These are phyloP conservation scores for Coemansia sp. DNA, from an alignment of 192 early-diverging fungal genomes.

Conservation along the genomic window DNA sequence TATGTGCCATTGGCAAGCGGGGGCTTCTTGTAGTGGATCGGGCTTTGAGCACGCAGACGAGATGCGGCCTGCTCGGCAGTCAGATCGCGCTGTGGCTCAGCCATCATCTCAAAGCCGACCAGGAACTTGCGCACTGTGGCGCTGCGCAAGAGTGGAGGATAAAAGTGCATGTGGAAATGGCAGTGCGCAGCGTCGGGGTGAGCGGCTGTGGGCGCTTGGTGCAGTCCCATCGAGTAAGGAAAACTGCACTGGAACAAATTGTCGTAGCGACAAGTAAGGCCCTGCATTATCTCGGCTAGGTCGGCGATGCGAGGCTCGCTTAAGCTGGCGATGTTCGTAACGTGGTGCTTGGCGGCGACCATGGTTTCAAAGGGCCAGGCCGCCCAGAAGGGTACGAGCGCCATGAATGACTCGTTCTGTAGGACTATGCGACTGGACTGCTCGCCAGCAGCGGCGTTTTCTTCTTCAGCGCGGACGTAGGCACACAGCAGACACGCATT, in stretches of 20 bases:
- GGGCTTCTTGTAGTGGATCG: conserved; percentile 19
- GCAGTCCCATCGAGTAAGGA: conserved; percentile 97
- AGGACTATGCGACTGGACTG: conserved; percentile 66
- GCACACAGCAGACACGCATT: conserved; percentile 77
- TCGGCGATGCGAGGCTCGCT: conserved; percentile 57
- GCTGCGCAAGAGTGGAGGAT: conserved; percentile 89
- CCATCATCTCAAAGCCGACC: conserved; percentile 95
- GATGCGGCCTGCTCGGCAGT: conserved; percentile 91
- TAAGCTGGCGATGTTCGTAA: conserved; percentile 59
- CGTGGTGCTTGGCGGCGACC: conserved; percentile 72
- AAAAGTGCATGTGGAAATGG: conserved; percentile 94
- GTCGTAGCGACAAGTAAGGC: conserved; percentile 86
- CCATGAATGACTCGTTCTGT: conserved; percentile 80
- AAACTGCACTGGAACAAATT: conserved; percentile 90
- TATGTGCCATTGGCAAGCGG: neutral
- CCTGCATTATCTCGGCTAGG: conserved; percentile 74
- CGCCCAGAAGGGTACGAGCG: conserved; percentile 94
- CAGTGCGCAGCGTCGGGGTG: conserved; percentile 56
- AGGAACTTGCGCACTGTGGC: conserved; percentile 93
- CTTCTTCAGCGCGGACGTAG: conserved; percentile 60
- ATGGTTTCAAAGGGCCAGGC: conserved; percentile 96
- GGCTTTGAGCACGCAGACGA: conserved; percentile 63
- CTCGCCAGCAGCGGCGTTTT: conserved; percentile 41
- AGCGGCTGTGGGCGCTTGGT: conserved; percentile 75
- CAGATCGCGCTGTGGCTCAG: conserved; percentile 90